These are phyloP conservation scores for Rheum nobile DNA, from an alignment of 148 eudicot species.

Conservation along the genomic window DNA sequence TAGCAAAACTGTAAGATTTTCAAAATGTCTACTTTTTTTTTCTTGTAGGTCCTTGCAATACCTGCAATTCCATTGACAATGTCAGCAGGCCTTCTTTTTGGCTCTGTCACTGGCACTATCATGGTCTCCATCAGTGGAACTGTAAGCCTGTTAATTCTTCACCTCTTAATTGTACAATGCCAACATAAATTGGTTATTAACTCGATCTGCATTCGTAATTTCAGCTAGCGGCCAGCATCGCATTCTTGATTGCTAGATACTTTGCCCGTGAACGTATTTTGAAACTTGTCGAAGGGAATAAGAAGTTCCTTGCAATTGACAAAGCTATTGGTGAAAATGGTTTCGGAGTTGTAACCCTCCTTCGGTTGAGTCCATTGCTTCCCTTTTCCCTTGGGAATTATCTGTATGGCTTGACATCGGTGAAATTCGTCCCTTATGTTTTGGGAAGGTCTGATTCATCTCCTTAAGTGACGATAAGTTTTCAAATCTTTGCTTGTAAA, in stretches of 20 bases:
- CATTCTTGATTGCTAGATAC: slow-evolving; percentile 96
- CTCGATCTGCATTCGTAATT: slow-evolving; percentile 5
- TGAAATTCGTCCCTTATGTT: slow-evolving; percentile 83
- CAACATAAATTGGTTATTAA: not conserved
- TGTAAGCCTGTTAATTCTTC: slow-evolving; percentile 31
- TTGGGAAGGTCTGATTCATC: slow-evolving; percentile 79
- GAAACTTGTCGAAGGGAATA: slow-evolving; percentile 92
- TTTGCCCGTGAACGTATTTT: slow-evolving; percentile 99
- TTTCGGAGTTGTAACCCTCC: slow-evolving; percentile 88
- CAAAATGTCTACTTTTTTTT: not conserved
- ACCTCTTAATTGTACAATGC: not conserved
- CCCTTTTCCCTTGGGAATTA: slow-evolving; percentile 97
- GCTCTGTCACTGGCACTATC: slow-evolving; percentile 73
- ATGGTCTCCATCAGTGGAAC: slow-evolving; percentile 97
- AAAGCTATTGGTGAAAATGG: slow-evolving; percentile 99
- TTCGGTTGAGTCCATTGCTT: slow-evolving; percentile 96
- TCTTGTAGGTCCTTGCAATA: slow-evolving; percentile 76
- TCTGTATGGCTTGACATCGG: slow-evolving; percentile 93
- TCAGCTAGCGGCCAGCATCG: slow-evolving; percentile 92
- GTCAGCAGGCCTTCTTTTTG: slow-evolving; percentile 98
- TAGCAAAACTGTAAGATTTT: not conserved
- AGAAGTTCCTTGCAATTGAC: slow-evolving; percentile 97
- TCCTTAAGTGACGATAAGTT: not conserved
- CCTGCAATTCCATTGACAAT: slow-evolving; percentile 97
- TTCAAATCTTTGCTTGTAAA: not conserved